A percentile compares a stretch with the other conserved stretches of the same genome.
These are phyloP conservation scores for Aspergillus coremiiformis DNA, from an alignment of 495 filamentous ascomycete species.

Conservation along the genomic window DNA sequence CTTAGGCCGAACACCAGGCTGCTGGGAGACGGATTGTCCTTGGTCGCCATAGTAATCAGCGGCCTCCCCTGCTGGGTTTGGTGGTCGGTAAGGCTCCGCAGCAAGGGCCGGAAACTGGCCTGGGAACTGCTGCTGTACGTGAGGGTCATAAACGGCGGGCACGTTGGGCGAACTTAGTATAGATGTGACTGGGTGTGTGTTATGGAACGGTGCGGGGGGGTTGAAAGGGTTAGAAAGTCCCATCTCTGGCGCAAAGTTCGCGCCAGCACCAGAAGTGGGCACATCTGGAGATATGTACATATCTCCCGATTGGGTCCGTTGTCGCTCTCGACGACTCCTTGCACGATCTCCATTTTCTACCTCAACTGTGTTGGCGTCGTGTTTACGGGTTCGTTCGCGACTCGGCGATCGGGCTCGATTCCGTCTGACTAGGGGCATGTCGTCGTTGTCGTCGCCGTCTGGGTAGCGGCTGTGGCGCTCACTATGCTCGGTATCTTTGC, in stretches of 20 bases:
- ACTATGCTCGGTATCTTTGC: constrained; percentile 21
- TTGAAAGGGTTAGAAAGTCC: background rate
- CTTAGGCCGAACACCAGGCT: constrained; percentile 52
- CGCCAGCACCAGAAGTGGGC: constrained; percentile 18
- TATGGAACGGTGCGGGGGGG: constrained; percentile 1
- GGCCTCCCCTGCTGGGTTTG: constrained; percentile 50
- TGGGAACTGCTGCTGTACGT: constrained; percentile 52
- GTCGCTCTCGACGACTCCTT: constrained; percentile 24
- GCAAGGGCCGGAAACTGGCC: constrained; percentile 45
- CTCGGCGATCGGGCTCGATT: constrained; percentile 28
- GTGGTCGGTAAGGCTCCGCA: constrained; percentile 45
- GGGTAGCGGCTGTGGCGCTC: constrained; percentile 15
- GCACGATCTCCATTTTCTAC: constrained; percentile 20
- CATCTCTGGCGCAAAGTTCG: background rate
- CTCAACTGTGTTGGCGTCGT: constrained; percentile 11
- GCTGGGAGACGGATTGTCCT: constrained; percentile 52
- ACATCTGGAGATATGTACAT: constrained; percentile 20
- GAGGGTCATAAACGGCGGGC: constrained; percentile 37
- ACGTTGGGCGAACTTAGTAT: constrained; percentile 17
- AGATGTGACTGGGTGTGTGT: constrained; percentile 11
- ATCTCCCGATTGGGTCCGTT: constrained; percentile 31
- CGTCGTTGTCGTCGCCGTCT: constrained; percentile 24
- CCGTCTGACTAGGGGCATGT: constrained; percentile 25
- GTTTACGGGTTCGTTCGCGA: constrained; percentile 24
- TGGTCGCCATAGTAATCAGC: constrained; percentile 62